These are phyloP conservation scores for Selenicereus undatus DNA, from an alignment of 148 eudicot genomes.

Conservation along the genomic window DNA sequence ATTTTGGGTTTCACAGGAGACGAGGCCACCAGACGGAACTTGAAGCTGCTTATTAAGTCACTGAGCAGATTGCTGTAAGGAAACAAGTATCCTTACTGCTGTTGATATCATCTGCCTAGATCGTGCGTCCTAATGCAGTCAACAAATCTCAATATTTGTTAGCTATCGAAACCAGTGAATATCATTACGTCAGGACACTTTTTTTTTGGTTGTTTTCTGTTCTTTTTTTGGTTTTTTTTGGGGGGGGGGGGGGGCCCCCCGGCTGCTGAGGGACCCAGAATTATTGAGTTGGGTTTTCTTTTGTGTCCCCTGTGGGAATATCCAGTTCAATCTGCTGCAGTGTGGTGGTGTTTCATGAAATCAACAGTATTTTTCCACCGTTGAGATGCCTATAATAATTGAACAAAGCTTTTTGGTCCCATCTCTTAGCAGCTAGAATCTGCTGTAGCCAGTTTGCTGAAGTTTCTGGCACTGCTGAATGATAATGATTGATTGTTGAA, in stretches of 20 bases:
- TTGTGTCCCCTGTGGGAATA: background rate
- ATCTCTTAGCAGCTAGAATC: background rate
- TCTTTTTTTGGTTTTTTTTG: too few relatives aligned
- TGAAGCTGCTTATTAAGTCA: constrained; percentile 84
- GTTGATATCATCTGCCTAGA: background rate
- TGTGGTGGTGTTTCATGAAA: background rate
- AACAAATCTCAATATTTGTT: background rate
- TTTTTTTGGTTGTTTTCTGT: background rate
- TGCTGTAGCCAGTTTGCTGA: background rate
- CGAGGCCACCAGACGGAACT: constrained; percentile 75
- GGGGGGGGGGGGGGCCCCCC: background rate
- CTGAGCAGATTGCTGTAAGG: constrained; percentile 79
- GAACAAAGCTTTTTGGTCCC: background rate
- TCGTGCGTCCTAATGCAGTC: background rate
- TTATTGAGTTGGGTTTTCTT: background rate
- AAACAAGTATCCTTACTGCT: background rate
- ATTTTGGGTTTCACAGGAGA: constrained; percentile 92
- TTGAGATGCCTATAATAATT: background rate
- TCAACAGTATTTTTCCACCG: background rate
- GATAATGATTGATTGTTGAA: background rate
- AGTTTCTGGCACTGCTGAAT: background rate
- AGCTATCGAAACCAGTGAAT: background rate
- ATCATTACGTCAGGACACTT: background rate
- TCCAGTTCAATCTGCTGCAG: background rate
- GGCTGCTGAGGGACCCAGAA: background rate